A percentile compares a stretch with the other conserved stretches of the same genome.
phyloP scores from a whole-genome alignment of 768 basidiomycete genomes.

The Termitomyces sp. region DNA sequence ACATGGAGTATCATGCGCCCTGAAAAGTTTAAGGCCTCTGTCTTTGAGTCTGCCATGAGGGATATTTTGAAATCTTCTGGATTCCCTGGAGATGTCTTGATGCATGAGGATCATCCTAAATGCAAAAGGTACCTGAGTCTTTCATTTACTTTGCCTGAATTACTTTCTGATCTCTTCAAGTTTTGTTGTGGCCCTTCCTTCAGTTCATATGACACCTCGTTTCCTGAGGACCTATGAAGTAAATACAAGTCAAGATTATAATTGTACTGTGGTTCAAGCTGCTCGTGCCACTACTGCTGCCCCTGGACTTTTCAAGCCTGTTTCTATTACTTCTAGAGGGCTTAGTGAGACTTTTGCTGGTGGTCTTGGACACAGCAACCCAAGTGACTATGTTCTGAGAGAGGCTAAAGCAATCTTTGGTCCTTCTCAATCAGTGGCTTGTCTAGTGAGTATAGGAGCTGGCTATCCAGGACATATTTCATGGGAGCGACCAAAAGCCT shows the following conservation, averaged over 20 bases:
- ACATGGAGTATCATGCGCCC: not conserved
- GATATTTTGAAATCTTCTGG: not conserved
- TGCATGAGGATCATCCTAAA: not conserved
- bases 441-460: not conserved
- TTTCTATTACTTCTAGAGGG: not conserved
- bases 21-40: not conserved
- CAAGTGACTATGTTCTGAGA: not conserved
- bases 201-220: not conserved
- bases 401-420: not conserved
- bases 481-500: not conserved
- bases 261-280: not conserved
- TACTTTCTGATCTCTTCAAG: not conserved
- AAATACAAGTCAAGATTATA: not conserved
- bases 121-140: not conserved
- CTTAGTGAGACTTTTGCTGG: not conserved
- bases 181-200: not conserved
- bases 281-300: not conserved
- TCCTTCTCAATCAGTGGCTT: not conserved
- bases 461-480: not conserved
- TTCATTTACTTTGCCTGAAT: not conserved
- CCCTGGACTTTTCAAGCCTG: not conserved
- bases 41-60: not conserved
- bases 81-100: not conserved
- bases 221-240: not conserved
- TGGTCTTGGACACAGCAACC: not conserved